Evolutionary conservation across 2,329 filamentous ascomycete genomes (phyloP).

Genomic region (Penicillium freii): DNA sequence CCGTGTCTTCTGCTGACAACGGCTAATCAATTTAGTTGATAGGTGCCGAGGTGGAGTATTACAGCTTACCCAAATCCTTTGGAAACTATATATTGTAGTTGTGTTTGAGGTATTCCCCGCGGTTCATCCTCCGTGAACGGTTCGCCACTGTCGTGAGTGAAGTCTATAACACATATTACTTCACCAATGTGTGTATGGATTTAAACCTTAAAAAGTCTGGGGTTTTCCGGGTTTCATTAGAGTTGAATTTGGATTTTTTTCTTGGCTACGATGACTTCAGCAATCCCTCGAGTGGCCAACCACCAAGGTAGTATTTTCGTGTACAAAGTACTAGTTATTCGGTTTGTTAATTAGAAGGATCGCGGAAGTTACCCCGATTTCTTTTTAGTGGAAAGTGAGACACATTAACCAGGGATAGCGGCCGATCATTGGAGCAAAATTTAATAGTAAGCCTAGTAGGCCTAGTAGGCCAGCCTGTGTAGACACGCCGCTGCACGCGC

Average conservation of each 20-base stretch:
- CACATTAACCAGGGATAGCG: background rate
- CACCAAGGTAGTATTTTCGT: background rate
- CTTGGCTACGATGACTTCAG: background rate
- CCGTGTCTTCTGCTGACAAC: background rate
- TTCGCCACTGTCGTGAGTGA: background rate
- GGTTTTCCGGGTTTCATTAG: background rate
- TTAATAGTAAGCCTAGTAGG: background rate
- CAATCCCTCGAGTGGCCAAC: background rate
- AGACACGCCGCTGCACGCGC: background rate
- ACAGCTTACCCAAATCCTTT: background rate
- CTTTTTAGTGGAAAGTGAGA: background rate
- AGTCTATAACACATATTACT: background rate
- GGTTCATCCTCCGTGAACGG: background rate
- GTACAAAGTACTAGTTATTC: background rate
- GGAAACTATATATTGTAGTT: background rate
- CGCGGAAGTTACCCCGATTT: background rate
- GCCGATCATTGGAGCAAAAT: slow-evolving; percentile 3
- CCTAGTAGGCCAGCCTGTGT: background rate
- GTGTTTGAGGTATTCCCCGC: background rate
- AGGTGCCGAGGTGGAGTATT: background rate
- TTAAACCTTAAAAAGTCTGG: background rate
- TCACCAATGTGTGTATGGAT: background rate
- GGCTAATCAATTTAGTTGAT: background rate
- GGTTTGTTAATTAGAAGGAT: background rate
- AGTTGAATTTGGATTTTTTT: background rate